Conservation (phyloP, 2,329 filamentous ascomycete genomes). For the Neopestalotiopsis sp. region DNA sequence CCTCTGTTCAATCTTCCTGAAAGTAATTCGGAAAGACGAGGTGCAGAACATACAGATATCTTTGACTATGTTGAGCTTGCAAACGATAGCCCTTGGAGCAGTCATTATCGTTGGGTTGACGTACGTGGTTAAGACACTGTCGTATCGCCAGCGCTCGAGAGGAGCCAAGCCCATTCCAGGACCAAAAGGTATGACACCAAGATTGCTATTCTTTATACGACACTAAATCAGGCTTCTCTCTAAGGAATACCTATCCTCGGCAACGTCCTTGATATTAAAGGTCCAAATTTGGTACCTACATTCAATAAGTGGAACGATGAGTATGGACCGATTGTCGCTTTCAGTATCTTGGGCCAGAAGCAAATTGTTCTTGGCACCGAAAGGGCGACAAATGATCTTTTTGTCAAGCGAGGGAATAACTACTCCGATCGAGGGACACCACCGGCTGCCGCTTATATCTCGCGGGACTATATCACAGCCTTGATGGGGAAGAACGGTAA, state of each 20-base stretch:
- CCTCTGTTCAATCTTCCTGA: not conserved
- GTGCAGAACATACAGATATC: not conserved
- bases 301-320: constrained; percentile 17
- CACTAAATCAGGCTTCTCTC: not conserved
- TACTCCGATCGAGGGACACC: constrained; percentile 13
- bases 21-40: not conserved
- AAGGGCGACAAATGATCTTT: constrained; percentile 12
- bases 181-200: constrained; percentile 6
- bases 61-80: constrained; percentile 1
- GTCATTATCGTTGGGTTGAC: not conserved
- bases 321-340: constrained; percentile 14
- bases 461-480: not conserved
- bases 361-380: constrained; percentile 10
- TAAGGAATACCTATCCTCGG: not conserved
- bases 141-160: constrained; percentile 7
- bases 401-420: constrained; percentile 17
- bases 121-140: not conserved
- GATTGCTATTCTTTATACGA: not conserved
- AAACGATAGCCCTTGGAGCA: not conserved
- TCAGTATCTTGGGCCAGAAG: constrained; percentile 12
- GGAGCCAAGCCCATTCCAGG: constrained; percentile 5
- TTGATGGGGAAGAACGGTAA: constrained; percentile 16
- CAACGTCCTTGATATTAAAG: not conserved
- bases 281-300: not conserved
- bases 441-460: constrained; percentile 6